Conservation (phyloP, 2,329 filamentous ascomycete genomes). For the Hymenoscyphus scutula region DNA sequence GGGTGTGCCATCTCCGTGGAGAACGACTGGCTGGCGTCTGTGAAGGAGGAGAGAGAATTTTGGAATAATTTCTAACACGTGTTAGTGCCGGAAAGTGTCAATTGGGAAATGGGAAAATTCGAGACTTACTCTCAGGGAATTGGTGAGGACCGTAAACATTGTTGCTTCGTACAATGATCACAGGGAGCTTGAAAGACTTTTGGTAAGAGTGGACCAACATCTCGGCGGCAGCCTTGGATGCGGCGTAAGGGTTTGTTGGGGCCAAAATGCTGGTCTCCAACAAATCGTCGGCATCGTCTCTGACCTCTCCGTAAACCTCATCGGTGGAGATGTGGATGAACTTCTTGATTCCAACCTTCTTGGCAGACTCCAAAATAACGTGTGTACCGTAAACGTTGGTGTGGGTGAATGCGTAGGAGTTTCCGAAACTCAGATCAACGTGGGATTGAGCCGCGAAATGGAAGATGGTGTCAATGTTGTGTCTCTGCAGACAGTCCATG, state of each 20-base stretch:
- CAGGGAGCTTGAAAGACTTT: conserved; percentile 77
- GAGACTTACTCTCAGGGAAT: conserved; percentile 73
- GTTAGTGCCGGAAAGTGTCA: conserved; percentile 15
- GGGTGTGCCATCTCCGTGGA: conserved; percentile 75
- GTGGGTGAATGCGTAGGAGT: conserved; percentile 77
- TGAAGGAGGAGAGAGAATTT: conserved; percentile 75
- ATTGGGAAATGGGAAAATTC: not conserved
- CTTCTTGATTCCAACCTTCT: conserved; percentile 65
- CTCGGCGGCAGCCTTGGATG: conserved; percentile 77
- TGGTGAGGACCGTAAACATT: conserved; percentile 86
- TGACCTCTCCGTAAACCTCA: conserved; percentile 81
- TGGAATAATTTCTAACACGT: conserved; percentile 69
- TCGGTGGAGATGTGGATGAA: conserved; percentile 85
- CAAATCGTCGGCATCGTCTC: conserved; percentile 67
- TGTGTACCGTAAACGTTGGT: conserved; percentile 86
- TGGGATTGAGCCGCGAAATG: conserved; percentile 86
- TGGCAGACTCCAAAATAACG: conserved; percentile 73
- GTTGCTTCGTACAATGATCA: conserved; percentile 78
- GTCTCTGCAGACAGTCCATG: conserved; percentile 65
- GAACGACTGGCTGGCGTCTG: conserved; percentile 62
- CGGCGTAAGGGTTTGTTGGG: conserved; percentile 79
- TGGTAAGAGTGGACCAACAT: conserved; percentile 86
- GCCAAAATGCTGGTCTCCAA: conserved; percentile 71
- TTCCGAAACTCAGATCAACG: conserved; percentile 78
- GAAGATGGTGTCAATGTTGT: conserved; percentile 76